These are phyloP conservation scores for Yamadazyma sp. DNA, from an alignment of 805 yeast species.

Conservation along the genomic window DNA sequence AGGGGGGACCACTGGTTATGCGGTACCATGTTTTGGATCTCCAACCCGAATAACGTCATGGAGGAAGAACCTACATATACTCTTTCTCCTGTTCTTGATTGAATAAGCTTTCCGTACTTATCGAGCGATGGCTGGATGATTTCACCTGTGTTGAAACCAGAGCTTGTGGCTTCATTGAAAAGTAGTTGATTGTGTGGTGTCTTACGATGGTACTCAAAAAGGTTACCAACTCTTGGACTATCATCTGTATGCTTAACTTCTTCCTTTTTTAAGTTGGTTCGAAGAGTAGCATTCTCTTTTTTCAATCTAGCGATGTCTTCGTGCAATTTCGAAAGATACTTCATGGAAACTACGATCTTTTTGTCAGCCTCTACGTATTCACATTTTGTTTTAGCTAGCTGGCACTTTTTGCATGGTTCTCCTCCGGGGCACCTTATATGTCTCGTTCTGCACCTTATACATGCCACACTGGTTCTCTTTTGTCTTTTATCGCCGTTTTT, in stretches of 20 bases:
- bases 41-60: constrained; percentile 78
- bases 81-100: constrained; percentile 72
- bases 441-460: constrained; percentile 66
- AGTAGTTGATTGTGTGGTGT: constrained; percentile 16
- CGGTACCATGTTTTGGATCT: constrained; percentile 66
- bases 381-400: constrained; percentile 54
- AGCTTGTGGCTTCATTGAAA: constrained; percentile 14
- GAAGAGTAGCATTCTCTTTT: constrained; percentile 60
- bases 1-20: constrained; percentile 11
- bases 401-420: constrained; percentile 67
- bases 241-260: constrained; percentile 14
- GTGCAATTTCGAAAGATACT: constrained; percentile 64
- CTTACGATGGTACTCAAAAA: constrained; percentile 17
- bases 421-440: constrained; percentile 81
- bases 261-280: constrained; percentile 41
- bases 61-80: constrained; percentile 80
- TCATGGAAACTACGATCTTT: constrained; percentile 71
- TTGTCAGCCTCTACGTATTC: constrained; percentile 72
- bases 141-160: constrained; percentile 32
- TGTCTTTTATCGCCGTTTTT: constrained; percentile 13
- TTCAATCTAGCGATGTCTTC: constrained; percentile 65
- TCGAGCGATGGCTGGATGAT: constrained; percentile 71
- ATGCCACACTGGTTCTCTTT: constrained; percentile 44
- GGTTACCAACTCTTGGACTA: constrained; percentile 8
- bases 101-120: constrained; percentile 67